Evolutionary conservation across 331 rosid species (phyloP).

Genomic region (Prunus yedoensis): DNA sequence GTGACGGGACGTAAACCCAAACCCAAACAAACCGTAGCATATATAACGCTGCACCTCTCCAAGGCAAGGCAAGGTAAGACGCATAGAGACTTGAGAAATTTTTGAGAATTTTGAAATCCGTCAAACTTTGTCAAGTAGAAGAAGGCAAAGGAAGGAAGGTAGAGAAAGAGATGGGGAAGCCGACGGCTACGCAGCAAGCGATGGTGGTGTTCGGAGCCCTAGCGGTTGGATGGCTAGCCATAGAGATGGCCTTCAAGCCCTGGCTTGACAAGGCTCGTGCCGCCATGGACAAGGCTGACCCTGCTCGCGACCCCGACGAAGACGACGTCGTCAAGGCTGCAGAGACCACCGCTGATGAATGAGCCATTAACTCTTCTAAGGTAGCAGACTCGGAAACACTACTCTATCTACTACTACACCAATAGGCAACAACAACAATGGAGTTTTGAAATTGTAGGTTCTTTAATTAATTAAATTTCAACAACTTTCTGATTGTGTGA

Average conservation of each 20-base stretch:
- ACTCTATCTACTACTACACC: background rate
- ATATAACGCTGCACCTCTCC: no score
- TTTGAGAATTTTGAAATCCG: background rate
- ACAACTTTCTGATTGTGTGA: background rate
- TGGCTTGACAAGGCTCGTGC: conserved; percentile 58
- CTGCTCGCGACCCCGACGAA: conserved; percentile 77
- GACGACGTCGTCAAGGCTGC: conserved; percentile 11
- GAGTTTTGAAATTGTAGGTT: background rate
- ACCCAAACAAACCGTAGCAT: no score
- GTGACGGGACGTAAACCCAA: no score
- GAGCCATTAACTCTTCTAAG: background rate
- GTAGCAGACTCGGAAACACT: background rate
- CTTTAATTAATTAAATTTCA: background rate
- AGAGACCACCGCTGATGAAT: conserved; percentile 5
- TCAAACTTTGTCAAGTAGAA: background rate
- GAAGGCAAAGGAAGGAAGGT: background rate
- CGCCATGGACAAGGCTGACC: conserved; percentile 71
- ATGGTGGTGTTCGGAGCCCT: conserved; percentile 72
- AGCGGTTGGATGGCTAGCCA: conserved; percentile 69
- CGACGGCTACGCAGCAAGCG: conserved; percentile 54
- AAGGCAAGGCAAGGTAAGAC: no score
- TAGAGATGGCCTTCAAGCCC: conserved; percentile 83
- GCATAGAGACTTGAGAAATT: no score
- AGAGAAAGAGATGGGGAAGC: conserved; percentile 48
- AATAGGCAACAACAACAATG: background rate